Conservation (phyloP, 2,329 filamentous ascomycete species). For the Colletotrichum cereale region DNA sequence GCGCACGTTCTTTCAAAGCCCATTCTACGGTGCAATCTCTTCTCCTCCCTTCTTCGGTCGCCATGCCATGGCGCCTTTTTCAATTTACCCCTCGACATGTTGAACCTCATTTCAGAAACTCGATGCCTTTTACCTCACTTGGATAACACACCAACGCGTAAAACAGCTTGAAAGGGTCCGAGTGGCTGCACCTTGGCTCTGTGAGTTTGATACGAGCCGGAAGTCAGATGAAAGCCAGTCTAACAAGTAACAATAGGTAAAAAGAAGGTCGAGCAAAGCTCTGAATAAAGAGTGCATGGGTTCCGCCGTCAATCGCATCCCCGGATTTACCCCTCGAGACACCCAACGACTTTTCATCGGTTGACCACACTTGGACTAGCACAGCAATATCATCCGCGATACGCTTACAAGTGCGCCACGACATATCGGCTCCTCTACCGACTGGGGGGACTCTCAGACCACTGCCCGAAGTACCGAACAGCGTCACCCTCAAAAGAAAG, state of each 20-base stretch:
- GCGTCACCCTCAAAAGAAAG: background rate
- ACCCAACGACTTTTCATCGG: background rate
- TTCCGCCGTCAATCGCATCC: constrained; percentile 17
- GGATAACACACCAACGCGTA: background rate
- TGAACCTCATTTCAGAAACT: background rate
- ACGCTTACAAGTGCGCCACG: constrained; percentile 7
- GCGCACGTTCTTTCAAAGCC: constrained; percentile 26
- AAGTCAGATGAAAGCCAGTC: constrained; percentile 22
- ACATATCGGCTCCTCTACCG: constrained; percentile 19
- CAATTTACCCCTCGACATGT: background rate
- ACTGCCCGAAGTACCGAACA: background rate
- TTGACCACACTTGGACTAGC: background rate
- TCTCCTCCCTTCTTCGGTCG: constrained; percentile 16
- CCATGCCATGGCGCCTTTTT: constrained; percentile 2
- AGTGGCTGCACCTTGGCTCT: constrained; percentile 25
- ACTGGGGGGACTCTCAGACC: background rate
- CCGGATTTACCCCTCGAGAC: background rate
- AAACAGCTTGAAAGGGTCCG: constrained; percentile 19
- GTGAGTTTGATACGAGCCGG: constrained; percentile 31
- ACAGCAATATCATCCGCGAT: constrained; percentile 16
- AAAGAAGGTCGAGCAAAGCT: constrained; percentile 3
- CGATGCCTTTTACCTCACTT: constrained; percentile 8
- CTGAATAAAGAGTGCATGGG: constrained; percentile 37
- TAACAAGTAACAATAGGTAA: background rate
- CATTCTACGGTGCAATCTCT: background rate